A percentile compares a stretch with the other conserved stretches of the same genome.
Evolutionary conservation across 2,329 filamentous ascomycete genomes (phyloP).

Genomic region (Chaetothyriales sp.): DNA sequence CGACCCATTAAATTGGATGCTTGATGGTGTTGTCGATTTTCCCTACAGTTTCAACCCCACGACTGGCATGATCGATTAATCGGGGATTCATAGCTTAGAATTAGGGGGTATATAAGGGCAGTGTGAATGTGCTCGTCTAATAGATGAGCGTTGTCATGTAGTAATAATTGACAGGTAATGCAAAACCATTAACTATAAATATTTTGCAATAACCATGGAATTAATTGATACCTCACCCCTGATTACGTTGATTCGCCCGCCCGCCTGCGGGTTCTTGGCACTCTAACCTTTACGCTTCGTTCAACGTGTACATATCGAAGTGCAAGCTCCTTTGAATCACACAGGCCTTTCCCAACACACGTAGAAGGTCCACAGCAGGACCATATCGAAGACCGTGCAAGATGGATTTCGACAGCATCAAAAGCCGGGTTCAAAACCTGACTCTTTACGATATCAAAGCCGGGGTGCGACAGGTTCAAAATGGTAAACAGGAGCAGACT

Average conservation of each 20-base stretch:
- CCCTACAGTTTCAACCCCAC: conserved; percentile 37
- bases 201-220: too few relatives aligned
- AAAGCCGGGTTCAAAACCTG: conserved; percentile 78
- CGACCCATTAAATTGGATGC: conserved; percentile 83
- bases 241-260: too few relatives aligned
- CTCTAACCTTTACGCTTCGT: not conserved
- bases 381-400: conserved; percentile 11
- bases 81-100: not conserved
- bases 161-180: too few relatives aligned
- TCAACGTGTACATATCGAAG: not conserved
- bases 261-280: too few relatives aligned
- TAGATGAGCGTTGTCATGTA: too few relatives aligned
- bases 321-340: not conserved
- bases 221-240: too few relatives aligned
- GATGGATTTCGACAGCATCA: conserved; percentile 78
- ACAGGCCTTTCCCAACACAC: not conserved
- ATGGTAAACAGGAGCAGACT: conserved; percentile 48
- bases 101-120: not conserved
- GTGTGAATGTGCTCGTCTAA: too few relatives aligned
- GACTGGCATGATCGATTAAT: not conserved
- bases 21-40: conserved; percentile 72
- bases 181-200: too few relatives aligned
- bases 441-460: conserved; percentile 92
- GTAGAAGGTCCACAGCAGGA: not conserved
- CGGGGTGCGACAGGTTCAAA: conserved; percentile 85